phyloP scores from a whole-genome alignment of 306 rosid species.

The Citrullus amarus region DNA sequence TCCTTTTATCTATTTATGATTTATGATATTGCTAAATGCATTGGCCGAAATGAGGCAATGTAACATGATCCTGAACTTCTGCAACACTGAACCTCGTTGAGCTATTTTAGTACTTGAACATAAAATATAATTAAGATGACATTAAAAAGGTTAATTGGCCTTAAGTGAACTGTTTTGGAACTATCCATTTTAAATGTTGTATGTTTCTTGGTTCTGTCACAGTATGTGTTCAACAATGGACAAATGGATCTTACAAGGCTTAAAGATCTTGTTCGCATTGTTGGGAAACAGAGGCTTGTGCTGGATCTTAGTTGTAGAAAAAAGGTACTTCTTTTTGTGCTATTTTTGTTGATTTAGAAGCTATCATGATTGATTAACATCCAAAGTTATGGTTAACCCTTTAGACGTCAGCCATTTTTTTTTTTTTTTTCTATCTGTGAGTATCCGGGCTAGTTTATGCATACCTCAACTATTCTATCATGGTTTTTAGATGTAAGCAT shows the following conservation, averaged over 20 bases:
- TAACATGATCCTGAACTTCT: background rate
- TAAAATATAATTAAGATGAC: background rate
- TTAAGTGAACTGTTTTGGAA: background rate
- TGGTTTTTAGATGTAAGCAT: background rate
- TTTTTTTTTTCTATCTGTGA: no score
- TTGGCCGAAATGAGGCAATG: background rate
- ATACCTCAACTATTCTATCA: no score
- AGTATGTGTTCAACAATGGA: slow-evolving; percentile 88
- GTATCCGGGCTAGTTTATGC: no score
- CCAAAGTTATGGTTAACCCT: background rate
- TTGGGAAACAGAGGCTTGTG: slow-evolving; percentile 85
- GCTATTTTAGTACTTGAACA: background rate
- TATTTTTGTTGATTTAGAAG: background rate
- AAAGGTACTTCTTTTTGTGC: slow-evolving; percentile 36
- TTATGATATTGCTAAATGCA: background rate
- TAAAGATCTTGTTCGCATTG: slow-evolving; percentile 56
- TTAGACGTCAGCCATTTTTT: background rate
- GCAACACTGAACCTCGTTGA: background rate
- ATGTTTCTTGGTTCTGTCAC: slow-evolving; percentile 9
- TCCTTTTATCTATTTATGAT: slow-evolving; percentile 5
- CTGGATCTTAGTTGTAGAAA: slow-evolving; percentile 95
- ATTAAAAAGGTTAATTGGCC: background rate
- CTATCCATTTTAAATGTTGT: background rate
- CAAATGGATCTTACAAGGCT: slow-evolving; percentile 85
- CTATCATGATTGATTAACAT: background rate